Evolutionary conservation across 495 filamentous ascomycete species (phyloP), one percentile per base, ranked within the genome.

Genomic region (Penicillium lagena): DNA sequence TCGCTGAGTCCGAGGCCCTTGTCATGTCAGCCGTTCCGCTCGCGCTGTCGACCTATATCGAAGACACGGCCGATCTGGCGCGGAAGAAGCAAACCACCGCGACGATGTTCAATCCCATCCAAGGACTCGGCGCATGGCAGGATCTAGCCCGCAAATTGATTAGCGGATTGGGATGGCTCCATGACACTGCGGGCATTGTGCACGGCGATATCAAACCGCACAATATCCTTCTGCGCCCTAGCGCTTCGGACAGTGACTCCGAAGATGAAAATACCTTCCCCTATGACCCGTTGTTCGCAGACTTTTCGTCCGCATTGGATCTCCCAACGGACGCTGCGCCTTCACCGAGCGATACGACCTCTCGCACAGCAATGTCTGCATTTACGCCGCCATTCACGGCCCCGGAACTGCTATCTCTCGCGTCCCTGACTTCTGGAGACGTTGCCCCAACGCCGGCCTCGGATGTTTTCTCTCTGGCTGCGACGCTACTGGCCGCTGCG

Each of bases 301-400:
- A 82, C 53, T 83, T 83, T 53, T 82, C 79, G 1, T 80, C 80
- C n/a, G 73, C 78, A 0, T 62, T 73, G 27, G 49, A 62, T 11
- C 50, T 70, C 28, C 39, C 49, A 0, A 17, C 57, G 7, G 31
- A 56, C 8, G 40, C 46, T 2, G 36, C 51, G 1, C 37, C 56
- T 9, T 28, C 50, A 1, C 45, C 46, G 2, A 47, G 58, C 31
- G 37, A 22, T 22, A 22, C 22, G 4, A 22, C 39, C 7, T 53
- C 46, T 4, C 50, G 54, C 41, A 51, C 67, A 6, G 61, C 67
- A 1, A 49, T 64, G 44, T 65, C 68, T 1, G 78, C 79, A 28
- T 59, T 77, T 7, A 83, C 80, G 7, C 73, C 74, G 22, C 78
- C 78, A 8, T 83, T 74, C 55, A 69, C 78, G 11, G 76, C 79